phyloP scores from a whole-genome alignment of 2,329 filamentous ascomycete genomes.

The Alternaria triticina region DNA sequence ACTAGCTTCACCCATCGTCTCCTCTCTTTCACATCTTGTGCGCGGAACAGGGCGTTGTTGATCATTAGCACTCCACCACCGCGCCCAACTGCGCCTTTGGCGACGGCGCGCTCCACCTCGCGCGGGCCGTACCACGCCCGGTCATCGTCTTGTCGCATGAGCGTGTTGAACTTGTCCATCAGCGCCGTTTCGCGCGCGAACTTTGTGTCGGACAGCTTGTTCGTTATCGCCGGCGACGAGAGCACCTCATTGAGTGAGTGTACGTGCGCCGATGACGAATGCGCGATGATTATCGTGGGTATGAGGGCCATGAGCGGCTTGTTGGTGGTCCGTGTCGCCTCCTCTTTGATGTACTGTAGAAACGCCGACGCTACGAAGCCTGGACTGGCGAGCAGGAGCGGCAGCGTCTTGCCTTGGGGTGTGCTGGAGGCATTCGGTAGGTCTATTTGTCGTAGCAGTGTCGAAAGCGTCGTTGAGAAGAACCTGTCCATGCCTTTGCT shows the following conservation, averaged over 20 bases:
- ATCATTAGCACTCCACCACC: slow-evolving; percentile 86
- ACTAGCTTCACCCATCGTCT: slow-evolving; percentile 85
- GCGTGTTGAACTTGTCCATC: slow-evolving; percentile 82
- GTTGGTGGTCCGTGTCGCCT: slow-evolving; percentile 70
- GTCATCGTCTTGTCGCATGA: slow-evolving; percentile 83
- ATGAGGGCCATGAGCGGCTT: slow-evolving; percentile 71
- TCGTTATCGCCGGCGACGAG: slow-evolving; percentile 77
- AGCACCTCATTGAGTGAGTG: slow-evolving; percentile 89
- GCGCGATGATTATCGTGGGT: slow-evolving; percentile 73
- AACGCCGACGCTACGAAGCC: slow-evolving; percentile 87
- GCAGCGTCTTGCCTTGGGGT: slow-evolving; percentile 49
- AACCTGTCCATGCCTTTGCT: slow-evolving; percentile 77
- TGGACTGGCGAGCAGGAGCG: slow-evolving; percentile 84
- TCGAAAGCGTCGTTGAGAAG: slow-evolving; percentile 77
- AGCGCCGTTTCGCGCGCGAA: slow-evolving; percentile 82
- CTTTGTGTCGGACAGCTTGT: slow-evolving; percentile 82
- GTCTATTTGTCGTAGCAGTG: slow-evolving; percentile 79
- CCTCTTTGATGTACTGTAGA: slow-evolving; percentile 71
- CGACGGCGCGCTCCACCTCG: slow-evolving; percentile 82
- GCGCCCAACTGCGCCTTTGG: slow-evolving; percentile 84
- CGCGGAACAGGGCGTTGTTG: slow-evolving; percentile 86
- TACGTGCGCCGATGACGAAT: slow-evolving; percentile 83
- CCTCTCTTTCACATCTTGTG: slow-evolving; percentile 76
- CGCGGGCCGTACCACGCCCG: slow-evolving; percentile 87
- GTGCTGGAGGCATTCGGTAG: slow-evolving; percentile 57